Base-by-base conservation (phyloP, 257 asterid species). In the Ajuga chamaepitys region DNA sequence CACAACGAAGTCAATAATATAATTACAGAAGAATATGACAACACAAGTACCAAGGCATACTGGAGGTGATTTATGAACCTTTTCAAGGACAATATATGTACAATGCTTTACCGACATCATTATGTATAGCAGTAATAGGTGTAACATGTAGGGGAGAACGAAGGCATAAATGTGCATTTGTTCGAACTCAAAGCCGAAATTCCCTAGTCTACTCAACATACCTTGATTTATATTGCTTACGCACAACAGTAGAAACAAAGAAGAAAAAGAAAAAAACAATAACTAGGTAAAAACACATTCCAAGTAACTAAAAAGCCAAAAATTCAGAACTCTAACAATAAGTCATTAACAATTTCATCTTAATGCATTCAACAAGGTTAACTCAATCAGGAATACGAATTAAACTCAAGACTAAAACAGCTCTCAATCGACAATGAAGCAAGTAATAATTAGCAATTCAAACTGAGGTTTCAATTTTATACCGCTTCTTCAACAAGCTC, bases 401-500 rank as follows among this genome's bases (percentile, higher is more conserved):
- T 58, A 37, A 58, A 12, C 18, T 59, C 52, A 7, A 18, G 16
- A 14, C 56, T 24, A 6, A 17, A 20, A 7, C 30, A 55, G 30
- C 28, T 57, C 62, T 61, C 53, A 44, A 24, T 22, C 17, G 16
- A 20, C 65, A 20, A 25, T 48, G 7, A 28, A 67, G 17, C 25
- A 26, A 42, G 42, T 10, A 35, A n/a, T 20, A 35, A 55, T 41
- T 58, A 51, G 66, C 56, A 65, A 44, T 24, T 47, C 42, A 38
- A 13, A 50, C 2, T 26, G 55, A 37, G 62, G 20, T 18, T 25
- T 45, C 46, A 64, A 60, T n/a, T 35, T 30, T 44, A 53, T 72
- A 93, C 99, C 88, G 77, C 68, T 67, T 83, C 79, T 42, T 80
- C 71, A 60, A 75, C 89, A 42, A 93, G 97, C 81, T 93, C 99